Evolutionary conservation across 2,329 filamentous ascomycete species (phyloP).

Genomic region (Ramichloridium luteum): DNA sequence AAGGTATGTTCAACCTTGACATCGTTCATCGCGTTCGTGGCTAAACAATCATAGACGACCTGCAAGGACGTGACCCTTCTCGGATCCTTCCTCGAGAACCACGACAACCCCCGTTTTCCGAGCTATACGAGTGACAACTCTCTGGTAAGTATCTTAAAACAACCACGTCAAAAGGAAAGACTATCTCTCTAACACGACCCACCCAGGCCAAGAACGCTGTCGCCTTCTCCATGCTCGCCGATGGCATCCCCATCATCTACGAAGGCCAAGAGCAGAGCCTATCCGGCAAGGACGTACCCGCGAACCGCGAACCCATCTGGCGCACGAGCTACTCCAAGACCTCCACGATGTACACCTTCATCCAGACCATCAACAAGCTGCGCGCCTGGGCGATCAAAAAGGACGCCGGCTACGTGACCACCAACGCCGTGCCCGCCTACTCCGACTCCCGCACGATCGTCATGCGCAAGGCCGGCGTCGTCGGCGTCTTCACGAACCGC

Average conservation of each 20-base stretch:
- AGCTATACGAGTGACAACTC: conserved; percentile 39
- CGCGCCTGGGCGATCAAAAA: conserved; percentile 32
- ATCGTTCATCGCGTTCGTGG: too few species aligned
- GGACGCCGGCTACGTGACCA: conserved; percentile 27
- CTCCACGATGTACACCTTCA: conserved; percentile 27
- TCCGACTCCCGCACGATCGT: conserved; percentile 30
- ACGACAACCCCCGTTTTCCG: conserved; percentile 27
- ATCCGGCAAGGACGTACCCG: conserved; percentile 20
- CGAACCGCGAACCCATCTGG: conserved; percentile 30
- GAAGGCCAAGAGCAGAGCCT: conserved; percentile 42
- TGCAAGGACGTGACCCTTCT: conserved; percentile 28
- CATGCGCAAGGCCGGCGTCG: conserved; percentile 34
- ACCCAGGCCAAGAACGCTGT: conserved; percentile 51
- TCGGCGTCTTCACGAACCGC: conserved; percentile 23
- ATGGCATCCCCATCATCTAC: conserved; percentile 45
- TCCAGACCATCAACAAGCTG: conserved; percentile 36
- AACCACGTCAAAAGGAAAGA: too few species aligned
- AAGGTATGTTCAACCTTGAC: too few species aligned
- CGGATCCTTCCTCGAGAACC: conserved; percentile 27
- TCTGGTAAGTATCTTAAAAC: too few species aligned
- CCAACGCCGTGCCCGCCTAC: conserved; percentile 27
- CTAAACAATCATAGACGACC: too few species aligned
- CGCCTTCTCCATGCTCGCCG: conserved; percentile 45
- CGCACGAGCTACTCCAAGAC: conserved; percentile 26
- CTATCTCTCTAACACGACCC: too few species aligned